A percentile compares a stretch with the other conserved stretches of the same genome.
These are phyloP conservation scores for Maudiozyma bulderi DNA, from an alignment of 805 yeast genomes.

Conservation along the genomic window DNA sequence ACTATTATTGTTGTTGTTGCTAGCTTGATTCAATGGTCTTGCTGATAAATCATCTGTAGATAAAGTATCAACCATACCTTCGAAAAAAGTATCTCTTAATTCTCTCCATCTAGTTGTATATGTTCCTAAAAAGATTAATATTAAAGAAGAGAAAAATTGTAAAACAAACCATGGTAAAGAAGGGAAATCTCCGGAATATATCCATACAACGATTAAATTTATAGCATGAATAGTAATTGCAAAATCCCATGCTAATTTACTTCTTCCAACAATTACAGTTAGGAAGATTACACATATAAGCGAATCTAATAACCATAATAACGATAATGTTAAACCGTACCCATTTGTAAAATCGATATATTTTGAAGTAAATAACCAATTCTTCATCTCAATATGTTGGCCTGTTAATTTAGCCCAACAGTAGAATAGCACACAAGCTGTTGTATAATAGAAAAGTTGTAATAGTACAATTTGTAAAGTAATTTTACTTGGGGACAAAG, in stretches of 20 bases:
- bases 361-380: slow-evolving; percentile 76
- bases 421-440: slow-evolving; percentile 59
- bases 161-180: slow-evolving; percentile 77
- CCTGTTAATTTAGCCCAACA: slow-evolving; percentile 64
- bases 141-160: slow-evolving; percentile 55
- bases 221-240: slow-evolving; percentile 87
- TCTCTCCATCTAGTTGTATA: slow-evolving; percentile 91
- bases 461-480: slow-evolving; percentile 65
- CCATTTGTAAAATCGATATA: slow-evolving; percentile 64
- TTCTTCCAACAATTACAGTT: slow-evolving; percentile 81
- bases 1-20: not conserved
- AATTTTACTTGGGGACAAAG: slow-evolving; percentile 49
- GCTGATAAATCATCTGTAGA: not conserved
- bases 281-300: slow-evolving; percentile 75
- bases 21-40: not conserved
- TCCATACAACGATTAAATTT: slow-evolving; percentile 60
- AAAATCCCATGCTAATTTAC: slow-evolving; percentile 93
- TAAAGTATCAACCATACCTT: slow-evolving; percentile 51
- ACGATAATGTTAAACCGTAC: slow-evolving; percentile 63
- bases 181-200: slow-evolving; percentile 61
- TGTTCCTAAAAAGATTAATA: slow-evolving; percentile 74
- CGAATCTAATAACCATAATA: slow-evolving; percentile 77
- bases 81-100: slow-evolving; percentile 79
- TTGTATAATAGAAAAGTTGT: slow-evolving; percentile 68
- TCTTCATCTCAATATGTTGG: slow-evolving; percentile 46